These are phyloP conservation scores for Leccinum longicurvipes DNA, from an alignment of 768 basidiomycete species.

Conservation along the genomic window DNA sequence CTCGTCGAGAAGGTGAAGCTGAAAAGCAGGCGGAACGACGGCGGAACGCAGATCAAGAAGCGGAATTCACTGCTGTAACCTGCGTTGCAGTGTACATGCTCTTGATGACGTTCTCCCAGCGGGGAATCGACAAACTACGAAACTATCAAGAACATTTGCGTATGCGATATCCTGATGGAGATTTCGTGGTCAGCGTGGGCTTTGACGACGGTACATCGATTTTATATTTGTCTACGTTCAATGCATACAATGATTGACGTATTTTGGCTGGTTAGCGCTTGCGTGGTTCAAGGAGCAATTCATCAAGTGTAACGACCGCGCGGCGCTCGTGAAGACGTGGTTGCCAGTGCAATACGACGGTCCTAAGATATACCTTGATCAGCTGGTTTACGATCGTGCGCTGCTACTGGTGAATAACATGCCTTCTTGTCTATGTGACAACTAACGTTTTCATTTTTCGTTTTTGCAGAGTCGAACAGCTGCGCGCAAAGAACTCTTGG, in stretches of 20 bases:
- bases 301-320: slow-evolving; percentile 91
- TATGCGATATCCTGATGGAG: slow-evolving; percentile 73
- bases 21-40: slow-evolving; percentile 67
- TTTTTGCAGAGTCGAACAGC: slow-evolving; percentile 79
- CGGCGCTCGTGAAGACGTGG: slow-evolving; percentile 86
- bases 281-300: slow-evolving; percentile 94
- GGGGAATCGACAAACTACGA: slow-evolving; percentile 82
- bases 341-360: slow-evolving; percentile 79
- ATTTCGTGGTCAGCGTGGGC: slow-evolving; percentile 72
- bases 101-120: slow-evolving; percentile 88
- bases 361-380: slow-evolving; percentile 81
- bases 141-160: slow-evolving; percentile 79
- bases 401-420: slow-evolving; percentile 65
- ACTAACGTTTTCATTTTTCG: not conserved
- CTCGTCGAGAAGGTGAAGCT: slow-evolving; percentile 64
- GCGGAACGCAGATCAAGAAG: slow-evolving; percentile 72
- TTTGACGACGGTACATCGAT: slow-evolving; percentile 64
- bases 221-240: slow-evolving; percentile 2
- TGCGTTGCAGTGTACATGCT: slow-evolving; percentile 89
- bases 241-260: slow-evolving; percentile 10
- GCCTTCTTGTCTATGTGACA: not conserved
- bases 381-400: slow-evolving; percentile 90
- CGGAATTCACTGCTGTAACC: slow-evolving; percentile 80
- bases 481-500: slow-evolving; percentile 85
- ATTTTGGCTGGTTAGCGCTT: slow-evolving; percentile 46